A percentile compares a stretch with the other conserved stretches of the same genome.
Evolutionary conservation across 106 monocot species (phyloP).

Genomic region (Ottelia alismoides): DNA sequence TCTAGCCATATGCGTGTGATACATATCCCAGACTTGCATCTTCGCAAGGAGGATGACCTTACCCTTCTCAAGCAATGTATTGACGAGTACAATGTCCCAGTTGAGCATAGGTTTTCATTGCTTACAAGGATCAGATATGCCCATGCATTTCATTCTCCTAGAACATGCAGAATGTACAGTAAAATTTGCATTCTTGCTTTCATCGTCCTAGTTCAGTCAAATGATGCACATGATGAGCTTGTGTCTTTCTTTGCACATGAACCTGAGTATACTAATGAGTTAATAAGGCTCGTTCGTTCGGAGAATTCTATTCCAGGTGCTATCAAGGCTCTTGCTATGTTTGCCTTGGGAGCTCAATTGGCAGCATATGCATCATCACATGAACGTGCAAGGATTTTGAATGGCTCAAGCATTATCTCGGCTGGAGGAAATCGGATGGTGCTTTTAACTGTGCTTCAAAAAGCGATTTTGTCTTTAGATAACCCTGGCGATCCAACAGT

Average conservation of each 20-base stretch:
- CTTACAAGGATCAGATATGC: conserved; percentile 96
- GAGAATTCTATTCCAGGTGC: conserved; percentile 78
- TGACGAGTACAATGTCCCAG: conserved; percentile 76
- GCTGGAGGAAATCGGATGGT: conserved; percentile 95
- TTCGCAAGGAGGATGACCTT: conserved; percentile 82
- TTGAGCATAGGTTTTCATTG: conserved; percentile 82
- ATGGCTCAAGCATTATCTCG: conserved; percentile 89
- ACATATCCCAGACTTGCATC: conserved; percentile 80
- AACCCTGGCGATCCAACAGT: conserved; percentile 72
- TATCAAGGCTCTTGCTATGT: conserved; percentile 85
- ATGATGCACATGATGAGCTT: conserved; percentile 95
- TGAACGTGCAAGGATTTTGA: conserved; percentile 80
- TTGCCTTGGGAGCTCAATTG: conserved; percentile 83
- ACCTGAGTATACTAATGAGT: conserved; percentile 89
- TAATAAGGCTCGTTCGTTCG: conserved; percentile 81
- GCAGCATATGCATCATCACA: conserved; percentile 97
- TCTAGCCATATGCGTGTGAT: conserved; percentile 45
- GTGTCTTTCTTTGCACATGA: conserved; percentile 96
- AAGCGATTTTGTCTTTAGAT: conserved; percentile 66
- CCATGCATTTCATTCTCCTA: conserved; percentile 58
- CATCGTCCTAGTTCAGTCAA: conserved; percentile 82
- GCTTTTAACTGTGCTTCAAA: conserved; percentile 82
- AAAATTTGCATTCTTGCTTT: conserved; percentile 92
- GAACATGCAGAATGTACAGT: conserved; percentile 60
- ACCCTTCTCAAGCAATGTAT: conserved; percentile 68